Base-by-base conservation (phyloP, 1,284 basidiomycete species). In the Sparassis latifolia region DNA sequence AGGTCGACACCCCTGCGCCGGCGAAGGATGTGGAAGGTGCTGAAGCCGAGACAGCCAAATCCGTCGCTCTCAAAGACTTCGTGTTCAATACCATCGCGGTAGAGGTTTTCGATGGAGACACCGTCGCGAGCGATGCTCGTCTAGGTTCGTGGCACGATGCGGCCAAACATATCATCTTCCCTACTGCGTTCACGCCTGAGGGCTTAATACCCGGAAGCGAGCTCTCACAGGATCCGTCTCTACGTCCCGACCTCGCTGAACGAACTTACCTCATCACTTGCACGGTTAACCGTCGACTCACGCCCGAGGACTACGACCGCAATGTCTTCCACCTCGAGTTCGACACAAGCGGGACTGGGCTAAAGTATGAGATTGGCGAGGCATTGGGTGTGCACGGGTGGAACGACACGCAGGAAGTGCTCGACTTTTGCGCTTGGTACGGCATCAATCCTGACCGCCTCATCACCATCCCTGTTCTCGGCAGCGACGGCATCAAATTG, bases 251-350 rank as follows among this genome's bases (percentile, higher is more conserved):
- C 63, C 66, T 90, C 38, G 74, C 87, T 10, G 97, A 98, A 57
- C 85, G 89, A 65, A 98, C 93, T 33, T 98, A 82, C 80, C 83
- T 98, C 55, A 86, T 98, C 54, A 94, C 88, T 20, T 95, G 95
- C 65, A 83, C 86, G 5, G 95, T 97, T 69, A 98, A 98, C 74
- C 84, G 87, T 48, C 90, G 96, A 33, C 82, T 99, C 49, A 99
- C 96, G 0, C 97, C 97, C 37, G 69, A 81, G 59, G 92, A 96
- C 58, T 99, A 99, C 71, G 92, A 98, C 71, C 90, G 97, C 58
- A 98, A 99, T 69, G 93, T 99, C 52, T 99, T 99, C 80, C 96
- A 99, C 72, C 82, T 99, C 66, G 96, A 98, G 75, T 93, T 99
- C 67, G 85, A 94, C 68, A 94, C 92, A 7, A 73, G 80, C 45